Percentiles rank a stretch among this genome's conserved stretches.
These are phyloP conservation scores for Mycosarcoma maydis DNA, from an alignment of 1,284 basidiomycete genomes.

Conservation along the genomic window DNA sequence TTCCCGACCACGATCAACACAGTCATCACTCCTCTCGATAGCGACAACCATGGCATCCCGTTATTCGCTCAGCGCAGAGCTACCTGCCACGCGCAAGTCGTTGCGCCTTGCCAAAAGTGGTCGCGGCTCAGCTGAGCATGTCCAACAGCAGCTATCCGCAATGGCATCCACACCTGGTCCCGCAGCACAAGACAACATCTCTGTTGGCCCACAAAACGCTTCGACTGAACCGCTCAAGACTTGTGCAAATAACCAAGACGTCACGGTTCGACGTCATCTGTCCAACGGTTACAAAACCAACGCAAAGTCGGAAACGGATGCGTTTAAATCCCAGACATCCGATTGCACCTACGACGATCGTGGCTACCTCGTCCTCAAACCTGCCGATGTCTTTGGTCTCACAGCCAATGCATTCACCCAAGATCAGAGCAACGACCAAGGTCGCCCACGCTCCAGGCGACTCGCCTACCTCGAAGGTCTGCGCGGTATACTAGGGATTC, in stretches of 20 bases:
- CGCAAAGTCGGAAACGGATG: no score
- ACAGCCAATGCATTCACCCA: slow-evolving; percentile 19
- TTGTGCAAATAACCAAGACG: background rate
- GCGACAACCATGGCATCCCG: slow-evolving; percentile 32
- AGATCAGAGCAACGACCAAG: slow-evolving; percentile 36
- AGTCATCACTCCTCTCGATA: background rate
- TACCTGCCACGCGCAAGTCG: slow-evolving; percentile 47
- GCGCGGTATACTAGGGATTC: slow-evolving; percentile 47
- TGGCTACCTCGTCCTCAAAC: slow-evolving; percentile 35
- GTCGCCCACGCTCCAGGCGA: slow-evolving; percentile 16
- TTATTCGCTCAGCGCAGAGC: slow-evolving; percentile 37
- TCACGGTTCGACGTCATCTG: slow-evolving; percentile 12
- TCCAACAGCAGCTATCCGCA: background rate
- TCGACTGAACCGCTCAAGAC: background rate
- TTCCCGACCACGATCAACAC: background rate
- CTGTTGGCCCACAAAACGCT: slow-evolving; percentile 9
- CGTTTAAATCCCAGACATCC: slow-evolving; percentile 15
- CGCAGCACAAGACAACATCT: slow-evolving; percentile 15
- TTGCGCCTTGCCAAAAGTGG: slow-evolving; percentile 11
- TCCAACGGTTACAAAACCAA: no score
- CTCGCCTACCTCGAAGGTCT: slow-evolving; percentile 45
- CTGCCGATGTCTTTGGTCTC: slow-evolving; percentile 27
- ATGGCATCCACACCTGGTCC: background rate
- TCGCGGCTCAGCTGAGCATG: background rate
- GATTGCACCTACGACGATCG: slow-evolving; percentile 15